phyloP scores from a whole-genome alignment of 257 asterid genomes.

The Phtheirospermum japonicum region DNA sequence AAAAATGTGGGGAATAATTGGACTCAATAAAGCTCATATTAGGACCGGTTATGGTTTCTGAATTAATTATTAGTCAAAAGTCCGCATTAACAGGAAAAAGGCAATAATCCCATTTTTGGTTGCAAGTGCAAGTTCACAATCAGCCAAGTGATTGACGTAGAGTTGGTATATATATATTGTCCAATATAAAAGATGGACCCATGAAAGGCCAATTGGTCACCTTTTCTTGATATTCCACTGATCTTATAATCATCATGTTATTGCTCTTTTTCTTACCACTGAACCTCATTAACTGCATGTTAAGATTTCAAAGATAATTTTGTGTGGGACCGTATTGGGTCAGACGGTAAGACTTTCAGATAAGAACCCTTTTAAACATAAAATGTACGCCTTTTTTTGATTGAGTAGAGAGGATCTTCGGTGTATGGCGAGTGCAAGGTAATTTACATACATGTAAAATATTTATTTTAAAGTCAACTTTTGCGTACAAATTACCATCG shows the following conservation, averaged over 20 bases:
- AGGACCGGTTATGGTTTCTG: slow-evolving; percentile 5
- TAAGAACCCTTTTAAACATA: not conserved
- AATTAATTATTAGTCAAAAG: slow-evolving; percentile 6
- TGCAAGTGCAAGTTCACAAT: slow-evolving; percentile 29
- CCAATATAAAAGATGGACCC: slow-evolving; percentile 35
- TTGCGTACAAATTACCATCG: not conserved
- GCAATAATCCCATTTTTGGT: slow-evolving; percentile 4
- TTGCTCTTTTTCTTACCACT: slow-evolving; percentile 33
- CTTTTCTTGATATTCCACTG: slow-evolving; percentile 30
- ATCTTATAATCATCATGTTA: slow-evolving; percentile 42
- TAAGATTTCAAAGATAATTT: not conserved
- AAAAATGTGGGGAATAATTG: slow-evolving; percentile 20
- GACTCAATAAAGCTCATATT: not conserved
- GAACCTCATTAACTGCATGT: slow-evolving; percentile 14
- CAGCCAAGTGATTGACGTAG: slow-evolving; percentile 27
- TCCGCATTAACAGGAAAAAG: slow-evolving; percentile 18
- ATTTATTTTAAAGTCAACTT: no score
- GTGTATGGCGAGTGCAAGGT: no score
- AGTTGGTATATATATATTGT: slow-evolving; percentile 24
- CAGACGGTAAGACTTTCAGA: not conserved
- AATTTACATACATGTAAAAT: no score
- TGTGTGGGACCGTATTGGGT: no score
- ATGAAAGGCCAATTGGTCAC: slow-evolving; percentile 20
- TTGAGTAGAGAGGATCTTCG: no score
- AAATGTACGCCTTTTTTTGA: no score